phyloP scores from a whole-genome alignment of 1,139 yeast genomes.

The Candida dubliniensis region DNA sequence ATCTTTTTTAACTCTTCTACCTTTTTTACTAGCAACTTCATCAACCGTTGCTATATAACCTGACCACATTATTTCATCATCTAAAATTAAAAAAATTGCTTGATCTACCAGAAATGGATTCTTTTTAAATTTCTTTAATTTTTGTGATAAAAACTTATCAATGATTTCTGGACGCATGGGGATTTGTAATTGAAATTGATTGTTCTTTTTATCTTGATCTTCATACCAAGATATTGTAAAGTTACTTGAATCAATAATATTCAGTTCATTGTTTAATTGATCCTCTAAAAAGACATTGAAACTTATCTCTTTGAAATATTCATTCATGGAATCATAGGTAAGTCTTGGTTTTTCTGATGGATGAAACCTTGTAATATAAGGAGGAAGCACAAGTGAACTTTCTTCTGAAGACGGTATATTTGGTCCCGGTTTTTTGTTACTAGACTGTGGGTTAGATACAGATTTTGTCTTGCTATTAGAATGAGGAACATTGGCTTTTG shows the following conservation, averaged over 20 bases:
- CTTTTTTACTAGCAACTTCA: constrained; percentile 15
- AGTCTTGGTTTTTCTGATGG: constrained; percentile 42
- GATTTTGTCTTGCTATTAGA: neutral
- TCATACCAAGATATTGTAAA: constrained; percentile 54
- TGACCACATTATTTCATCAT: constrained; percentile 41
- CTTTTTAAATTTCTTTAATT: constrained; percentile 42
- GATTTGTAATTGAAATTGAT: constrained; percentile 37
- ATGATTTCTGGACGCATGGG: constrained; percentile 38
- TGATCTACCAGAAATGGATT: constrained; percentile 50
- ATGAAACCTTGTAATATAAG: constrained; percentile 25
- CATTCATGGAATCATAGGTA: constrained; percentile 46
- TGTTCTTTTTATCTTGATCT: constrained; percentile 45
- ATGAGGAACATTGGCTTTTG: neutral
- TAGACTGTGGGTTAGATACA: neutral
- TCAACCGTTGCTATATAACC: constrained; percentile 52
- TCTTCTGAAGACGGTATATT: constrained; percentile 1
- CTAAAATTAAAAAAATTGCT: constrained; percentile 43
- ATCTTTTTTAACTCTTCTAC: constrained; percentile 15
- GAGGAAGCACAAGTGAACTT: constrained; percentile 21
- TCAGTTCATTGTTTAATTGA: constrained; percentile 41
- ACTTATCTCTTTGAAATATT: constrained; percentile 61
- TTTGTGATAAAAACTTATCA: constrained; percentile 44
- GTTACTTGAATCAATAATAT: constrained; percentile 35
- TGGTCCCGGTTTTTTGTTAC: neutral
- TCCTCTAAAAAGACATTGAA: constrained; percentile 65